Evolutionary conservation across 1,284 basidiomycete genomes (phyloP), one percentile per base, ranked within the genome.

Genomic region (Singerocomus inundabilis): DNA sequence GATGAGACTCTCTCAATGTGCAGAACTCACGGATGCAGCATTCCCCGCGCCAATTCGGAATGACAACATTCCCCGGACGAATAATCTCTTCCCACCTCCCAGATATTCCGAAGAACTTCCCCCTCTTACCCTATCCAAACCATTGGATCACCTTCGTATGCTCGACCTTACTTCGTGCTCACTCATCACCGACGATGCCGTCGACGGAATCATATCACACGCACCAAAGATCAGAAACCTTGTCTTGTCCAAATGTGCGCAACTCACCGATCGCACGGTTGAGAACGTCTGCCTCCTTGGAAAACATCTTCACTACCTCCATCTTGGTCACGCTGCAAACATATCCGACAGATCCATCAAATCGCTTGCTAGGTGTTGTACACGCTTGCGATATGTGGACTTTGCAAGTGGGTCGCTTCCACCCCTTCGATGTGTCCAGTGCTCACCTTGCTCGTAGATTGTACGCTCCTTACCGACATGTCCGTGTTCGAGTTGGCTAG

Each of bases 351-450:
- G 81, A 25, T 93, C 91, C 7, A 88, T 99, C 33, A 86, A 85
- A 46, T 80, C 81, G 9, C 75, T 99, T 15, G 94, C 93, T 4
- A 78, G 91, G 35, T 81, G 82, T 21, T 99, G 97, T 70, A 95
- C 92, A 0, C 79, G 97, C n/a, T 70, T 99, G 50, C 79, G 97
- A 58, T 99, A 99, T 67, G 86, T 99, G 53, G 97, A 99, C 68
- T 84, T 99, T 56, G 97, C 97, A 5, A 96, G 95, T 94, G 55
- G 68, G 88, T 81, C 8, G 16, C 49, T 42, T 37, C 28, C 36
- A 21, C 7, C 16, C 12, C 31, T 41, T 43, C 1, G 10, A 34
- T 37, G 29, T 36, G 3, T 29, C 26, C 37, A 24, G 29, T 46
- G 37, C 48, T 60, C 48, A 52, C 5, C 26, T 33, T 13, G 9